Evolutionary conservation across 805 yeast genomes (phyloP), one percentile per base, ranked within the genome.

Genomic region (Priceomyces carsonii): DNA sequence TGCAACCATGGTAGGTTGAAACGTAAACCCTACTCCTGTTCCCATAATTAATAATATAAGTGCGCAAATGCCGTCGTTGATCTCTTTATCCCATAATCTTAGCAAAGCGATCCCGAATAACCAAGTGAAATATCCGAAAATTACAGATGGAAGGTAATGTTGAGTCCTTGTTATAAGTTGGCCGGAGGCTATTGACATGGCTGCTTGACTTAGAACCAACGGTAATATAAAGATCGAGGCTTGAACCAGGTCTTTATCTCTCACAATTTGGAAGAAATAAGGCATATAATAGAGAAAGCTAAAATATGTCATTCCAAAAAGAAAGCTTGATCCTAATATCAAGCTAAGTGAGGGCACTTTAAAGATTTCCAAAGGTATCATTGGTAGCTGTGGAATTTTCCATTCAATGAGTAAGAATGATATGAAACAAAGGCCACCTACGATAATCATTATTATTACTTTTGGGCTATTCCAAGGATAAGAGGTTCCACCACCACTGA

Each of bases 401-500:
- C 57, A 50, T 33, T 59, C 65, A n/a, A 57, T 44, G 9, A 55
- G 8, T 6, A 54, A 25, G 26, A 59, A 59, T 1, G 33, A 45
- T 3, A 50, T 26, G 16, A 55, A 42, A 14, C 35, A 32, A 6
- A 53, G 19, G 2, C 61, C 61, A 2, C 71, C 71, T 8, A 63
- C 49, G 4, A 53, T 44, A 35, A 66, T 62, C 52, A 65, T 53
- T 8, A 46, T 47, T 16, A 66, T 66, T 4, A 64, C 64, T 7
- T 64, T 30, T 0, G 61, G 37, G 35, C 67, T 72, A 45, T 68
- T 46, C 89, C 89, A 83, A 0, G 62, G 53, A 49, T 69, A 79
- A 8, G 72, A 60, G 6, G 73, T 60, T 2, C 87, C 87, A 22
- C 87, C 88, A 12, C 82, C 80, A 43, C 72, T 69, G 14, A 79